These are phyloP conservation scores for Ploettnerulaceae sp. DNA, from an alignment of 2,329 filamentous ascomycete genomes.

Conservation along the genomic window DNA sequence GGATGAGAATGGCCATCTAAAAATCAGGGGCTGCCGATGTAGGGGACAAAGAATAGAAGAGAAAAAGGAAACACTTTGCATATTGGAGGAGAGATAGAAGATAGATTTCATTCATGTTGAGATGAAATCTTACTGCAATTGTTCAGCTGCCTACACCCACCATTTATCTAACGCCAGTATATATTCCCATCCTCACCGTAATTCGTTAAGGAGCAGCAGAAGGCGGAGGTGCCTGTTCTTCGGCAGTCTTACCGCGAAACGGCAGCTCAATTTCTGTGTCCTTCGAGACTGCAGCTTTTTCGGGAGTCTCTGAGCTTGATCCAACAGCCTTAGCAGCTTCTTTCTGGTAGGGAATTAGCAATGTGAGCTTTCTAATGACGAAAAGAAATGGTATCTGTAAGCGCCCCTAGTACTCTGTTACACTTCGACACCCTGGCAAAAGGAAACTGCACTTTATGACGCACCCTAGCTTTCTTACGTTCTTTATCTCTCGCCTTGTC, in stretches of 20 bases:
- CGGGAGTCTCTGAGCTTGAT: neutral
- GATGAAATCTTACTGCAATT: constrained; percentile 8
- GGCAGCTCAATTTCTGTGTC: constrained; percentile 23
- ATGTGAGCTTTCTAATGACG: neutral
- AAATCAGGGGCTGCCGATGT: neutral
- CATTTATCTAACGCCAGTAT: constrained; percentile 19
- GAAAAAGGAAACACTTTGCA: neutral
- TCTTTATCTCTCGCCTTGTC: constrained; percentile 41
- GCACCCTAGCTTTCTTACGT: constrained; percentile 42
- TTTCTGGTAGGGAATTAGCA: constrained; percentile 11
- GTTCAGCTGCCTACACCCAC: constrained; percentile 1
- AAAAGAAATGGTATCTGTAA: neutral
- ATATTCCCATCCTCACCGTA: constrained; percentile 15
- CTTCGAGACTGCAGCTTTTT: neutral
- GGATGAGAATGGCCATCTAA: constrained; percentile 34
- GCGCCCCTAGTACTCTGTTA: neutral
- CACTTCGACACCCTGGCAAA: neutral
- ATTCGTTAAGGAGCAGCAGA: constrained; percentile 27
- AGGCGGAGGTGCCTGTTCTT: constrained; percentile 33
- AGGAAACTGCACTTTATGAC: neutral
- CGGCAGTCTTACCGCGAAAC: constrained; percentile 28
- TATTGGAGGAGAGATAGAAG: neutral
- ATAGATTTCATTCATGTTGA: constrained; percentile 1
- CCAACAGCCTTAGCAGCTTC: constrained; percentile 17
- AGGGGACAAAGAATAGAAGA: neutral